Evolutionary conservation across 2,329 filamentous ascomycete species (phyloP).

Genomic region (Lanzia echinophila): DNA sequence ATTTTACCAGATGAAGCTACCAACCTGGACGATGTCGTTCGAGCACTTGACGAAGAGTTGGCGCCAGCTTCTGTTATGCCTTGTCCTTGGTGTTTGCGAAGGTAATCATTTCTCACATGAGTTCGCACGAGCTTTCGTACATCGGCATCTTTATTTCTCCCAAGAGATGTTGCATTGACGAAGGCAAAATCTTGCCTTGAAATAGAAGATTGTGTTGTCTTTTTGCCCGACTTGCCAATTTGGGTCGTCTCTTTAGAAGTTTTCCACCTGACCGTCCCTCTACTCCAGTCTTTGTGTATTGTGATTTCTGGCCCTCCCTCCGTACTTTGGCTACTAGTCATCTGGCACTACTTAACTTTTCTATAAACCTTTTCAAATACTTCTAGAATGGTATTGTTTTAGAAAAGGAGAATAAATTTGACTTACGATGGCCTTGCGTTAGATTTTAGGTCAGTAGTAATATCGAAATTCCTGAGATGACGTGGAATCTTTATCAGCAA

Average conservation of each 20-base stretch:
- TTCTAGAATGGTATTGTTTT: not conserved
- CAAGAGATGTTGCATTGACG: slow-evolving; percentile 11
- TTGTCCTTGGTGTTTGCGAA: slow-evolving; percentile 9
- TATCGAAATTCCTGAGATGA: no score
- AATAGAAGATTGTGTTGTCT: not conserved
- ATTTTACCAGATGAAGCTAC: not conserved
- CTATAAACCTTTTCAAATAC: not conserved
- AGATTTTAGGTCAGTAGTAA: no score
- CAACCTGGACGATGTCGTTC: not conserved
- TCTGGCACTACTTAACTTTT: not conserved
- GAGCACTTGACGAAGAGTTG: not conserved
- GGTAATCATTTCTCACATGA: slow-evolving; percentile 18
- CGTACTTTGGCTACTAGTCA: not conserved
- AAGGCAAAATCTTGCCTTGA: slow-evolving; percentile 14
- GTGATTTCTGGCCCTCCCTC: not conserved
- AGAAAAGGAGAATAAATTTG: no score
- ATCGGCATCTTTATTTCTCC: slow-evolving; percentile 7
- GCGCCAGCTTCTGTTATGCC: not conserved
- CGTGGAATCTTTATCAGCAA: no score
- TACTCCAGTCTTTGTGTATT: slow-evolving; percentile 1
- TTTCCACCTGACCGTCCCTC: not conserved
- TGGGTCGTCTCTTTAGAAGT: not conserved
- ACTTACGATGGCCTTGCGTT: no score
- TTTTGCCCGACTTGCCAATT: not conserved
- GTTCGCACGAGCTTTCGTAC: slow-evolving; percentile 14